Conservation (phyloP, 179 eudicot species). For the Actinidia chinensis region DNA sequence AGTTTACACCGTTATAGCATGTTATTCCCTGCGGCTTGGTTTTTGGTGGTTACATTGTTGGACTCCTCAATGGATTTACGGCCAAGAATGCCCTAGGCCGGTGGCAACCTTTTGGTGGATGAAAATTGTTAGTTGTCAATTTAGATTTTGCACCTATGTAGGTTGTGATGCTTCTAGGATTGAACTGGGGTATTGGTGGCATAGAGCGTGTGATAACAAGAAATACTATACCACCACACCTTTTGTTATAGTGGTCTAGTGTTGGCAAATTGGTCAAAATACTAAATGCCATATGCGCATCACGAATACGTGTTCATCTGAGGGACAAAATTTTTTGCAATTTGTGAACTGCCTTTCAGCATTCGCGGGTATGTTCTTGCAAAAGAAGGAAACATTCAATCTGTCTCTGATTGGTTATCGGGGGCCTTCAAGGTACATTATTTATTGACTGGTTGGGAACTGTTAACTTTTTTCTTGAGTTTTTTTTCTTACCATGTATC, state of each 20-base stretch:
- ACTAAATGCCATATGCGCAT: neutral
- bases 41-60: no score
- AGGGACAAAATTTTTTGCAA: neutral
- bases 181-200: neutral
- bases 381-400: conserved; percentile 65
- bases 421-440: conserved; percentile 75
- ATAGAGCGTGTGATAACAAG: neutral
- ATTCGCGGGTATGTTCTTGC: conserved; percentile 72
- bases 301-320: neutral
- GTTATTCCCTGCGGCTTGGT: no score
- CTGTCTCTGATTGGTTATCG: conserved; percentile 61
- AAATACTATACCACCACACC: neutral
- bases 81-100: no score
- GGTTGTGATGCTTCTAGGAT: neutral
- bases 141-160: no score
- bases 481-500: neutral
- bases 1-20: no score
- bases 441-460: neutral
- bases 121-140: no score
- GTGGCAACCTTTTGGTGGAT: no score
- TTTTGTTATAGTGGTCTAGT: neutral
- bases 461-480: neutral
- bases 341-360: conserved; percentile 35
- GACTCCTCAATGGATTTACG: no score
- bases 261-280: neutral